Base-by-base conservation (phyloP, 331 rosid genomes). In the Pyrus hybrid region DNA sequence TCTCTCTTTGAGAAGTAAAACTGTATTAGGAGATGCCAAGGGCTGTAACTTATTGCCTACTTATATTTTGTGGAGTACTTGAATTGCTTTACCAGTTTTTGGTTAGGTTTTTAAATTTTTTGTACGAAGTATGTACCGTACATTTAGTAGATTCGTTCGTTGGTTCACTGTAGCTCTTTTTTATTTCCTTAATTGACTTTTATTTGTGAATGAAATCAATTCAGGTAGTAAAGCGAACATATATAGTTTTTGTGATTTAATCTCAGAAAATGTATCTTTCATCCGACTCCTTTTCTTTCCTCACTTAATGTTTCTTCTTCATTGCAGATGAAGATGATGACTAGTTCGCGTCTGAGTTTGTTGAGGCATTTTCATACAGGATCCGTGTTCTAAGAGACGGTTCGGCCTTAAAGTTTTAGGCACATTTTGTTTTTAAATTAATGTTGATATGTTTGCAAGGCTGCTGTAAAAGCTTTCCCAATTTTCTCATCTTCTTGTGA, bases 251-350 rank as follows among this genome's bases (percentile, higher is more conserved):
- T 14, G 2, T 35, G 22, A 22, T 58, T 33, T 58, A 72, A 13
- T 58, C 1, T 30, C 25, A 22, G 12, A 26, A 58, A 9, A 22
- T n/a, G 8, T 60, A 58, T 58, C 57, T 23, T 9, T 72, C 67
- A 22, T 23, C n/a, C 4, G 57, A 21, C 68, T 64, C 23, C 23
- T 18, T 64, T 8, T 7, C 2, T 30, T 21, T 37, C 23, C 21
- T 16, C 0, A 13, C n/a, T 32, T 25, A 61, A 20, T 61, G 23
- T 61, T 29, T 61, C 16, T 16, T 73, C 13, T 49, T 43, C 28
- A 37, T 62, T 66, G 67, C 90, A 88, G 93, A 90, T 61, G 91
- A 64, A 83, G 96, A 86, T 67, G 93, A 90, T 12, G 89, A 83
- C 10, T 86, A 83, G 78, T 79, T 75, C 77, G 37, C 21, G 13